Conservation (phyloP, 2,329 filamentous ascomycete species). For the Fusarium pininemorale region DNA sequence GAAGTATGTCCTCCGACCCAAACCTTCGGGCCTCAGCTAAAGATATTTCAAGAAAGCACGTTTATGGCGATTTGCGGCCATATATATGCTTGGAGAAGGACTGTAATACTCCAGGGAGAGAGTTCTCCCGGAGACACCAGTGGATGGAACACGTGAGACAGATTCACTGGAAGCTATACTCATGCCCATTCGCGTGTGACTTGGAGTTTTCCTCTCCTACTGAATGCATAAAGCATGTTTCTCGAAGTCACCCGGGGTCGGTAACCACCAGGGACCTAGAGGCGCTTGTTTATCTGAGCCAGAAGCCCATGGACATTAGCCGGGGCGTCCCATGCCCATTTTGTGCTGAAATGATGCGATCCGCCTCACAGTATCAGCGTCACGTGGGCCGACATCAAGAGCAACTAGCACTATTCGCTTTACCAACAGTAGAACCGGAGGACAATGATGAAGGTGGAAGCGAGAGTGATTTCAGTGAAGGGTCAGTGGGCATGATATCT, state of each 20-base stretch:
- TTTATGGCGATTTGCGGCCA: neutral
- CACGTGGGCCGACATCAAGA: neutral
- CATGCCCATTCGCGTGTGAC: neutral
- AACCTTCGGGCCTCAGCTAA: neutral
- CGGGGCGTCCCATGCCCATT: neutral
- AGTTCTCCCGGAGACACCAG: neutral
- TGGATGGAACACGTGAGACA: neutral
- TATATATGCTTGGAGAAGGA: neutral
- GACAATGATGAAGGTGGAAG: too few species aligned
- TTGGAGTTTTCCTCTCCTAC: fast-evolving
- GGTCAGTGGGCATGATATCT: too few species aligned
- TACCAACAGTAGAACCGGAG: neutral
- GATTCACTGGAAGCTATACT: neutral
- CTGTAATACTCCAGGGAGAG: neutral
- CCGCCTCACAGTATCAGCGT: neutral
- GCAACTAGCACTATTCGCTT: neutral
- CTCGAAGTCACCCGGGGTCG: neutral
- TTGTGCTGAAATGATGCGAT: neutral
- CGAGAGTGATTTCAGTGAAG: too few species aligned
- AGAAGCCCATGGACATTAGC: neutral
- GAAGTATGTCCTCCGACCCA: neutral
- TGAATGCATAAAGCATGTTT: neutral
- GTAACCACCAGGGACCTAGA: neutral
- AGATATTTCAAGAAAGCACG: neutral
- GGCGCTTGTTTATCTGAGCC: neutral